These are phyloP conservation scores for Bruguiera sexangula DNA, from an alignment of 345 rosid genomes.

Conservation along the genomic window DNA sequence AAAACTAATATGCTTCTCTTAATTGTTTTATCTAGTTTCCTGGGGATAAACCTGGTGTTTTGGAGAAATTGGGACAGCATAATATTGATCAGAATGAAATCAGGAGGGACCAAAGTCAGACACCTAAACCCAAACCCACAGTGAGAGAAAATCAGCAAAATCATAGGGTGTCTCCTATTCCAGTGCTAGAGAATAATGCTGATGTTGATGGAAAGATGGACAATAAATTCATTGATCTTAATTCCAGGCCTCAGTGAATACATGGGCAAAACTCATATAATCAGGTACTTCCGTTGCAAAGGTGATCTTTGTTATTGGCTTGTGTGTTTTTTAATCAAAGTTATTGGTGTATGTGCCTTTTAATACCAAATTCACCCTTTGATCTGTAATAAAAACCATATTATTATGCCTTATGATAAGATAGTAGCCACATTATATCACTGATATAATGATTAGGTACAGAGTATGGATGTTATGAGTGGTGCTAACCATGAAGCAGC, in stretches of 20 bases:
- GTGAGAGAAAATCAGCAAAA: slow-evolving; percentile 46
- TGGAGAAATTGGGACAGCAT: slow-evolving; percentile 43
- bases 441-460: slow-evolving; percentile 24
- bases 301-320: neutral
- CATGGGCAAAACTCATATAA: slow-evolving; percentile 49
- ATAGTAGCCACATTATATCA: neutral
- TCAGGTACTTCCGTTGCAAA: slow-evolving; percentile 38
- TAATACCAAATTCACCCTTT: neutral
- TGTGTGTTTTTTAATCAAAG: too few relatives aligned
- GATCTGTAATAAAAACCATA: too few relatives aligned
- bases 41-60: slow-evolving; percentile 55
- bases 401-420: too few relatives aligned
- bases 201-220: slow-evolving; percentile 45
- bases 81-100: slow-evolving; percentile 28
- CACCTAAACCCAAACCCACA: slow-evolving; percentile 17
- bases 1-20: slow-evolving; percentile 16
- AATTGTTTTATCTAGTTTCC: slow-evolving; percentile 52
- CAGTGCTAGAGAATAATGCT: slow-evolving; percentile 33
- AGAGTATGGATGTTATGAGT: slow-evolving; percentile 51
- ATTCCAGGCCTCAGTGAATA: slow-evolving; percentile 57
- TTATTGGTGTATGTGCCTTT: neutral
- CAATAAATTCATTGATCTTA: slow-evolving; percentile 63
- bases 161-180: slow-evolving; percentile 33
- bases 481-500: slow-evolving; percentile 49
- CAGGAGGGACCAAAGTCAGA: slow-evolving; percentile 40